Conservation (phyloP, 306 rosid species). For the Acacia melanoxylon region DNA sequence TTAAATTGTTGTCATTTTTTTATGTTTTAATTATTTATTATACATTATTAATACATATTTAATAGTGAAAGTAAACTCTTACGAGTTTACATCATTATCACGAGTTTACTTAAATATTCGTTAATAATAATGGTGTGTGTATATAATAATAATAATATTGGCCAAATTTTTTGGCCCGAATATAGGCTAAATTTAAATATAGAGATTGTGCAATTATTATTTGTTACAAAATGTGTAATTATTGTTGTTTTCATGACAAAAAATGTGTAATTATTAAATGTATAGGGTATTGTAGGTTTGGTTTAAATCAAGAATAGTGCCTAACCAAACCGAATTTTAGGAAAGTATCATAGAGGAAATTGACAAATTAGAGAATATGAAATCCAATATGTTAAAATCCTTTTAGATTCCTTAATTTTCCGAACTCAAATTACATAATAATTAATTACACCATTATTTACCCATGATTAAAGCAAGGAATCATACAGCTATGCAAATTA, state of each 20-base stretch:
- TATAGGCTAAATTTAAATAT: background rate
- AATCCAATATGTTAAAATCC: background rate
- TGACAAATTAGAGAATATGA: background rate
- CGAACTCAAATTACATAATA: background rate
- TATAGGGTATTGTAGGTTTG: background rate
- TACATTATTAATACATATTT: too few relatives aligned
- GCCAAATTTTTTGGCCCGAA: background rate
- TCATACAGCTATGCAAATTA: background rate
- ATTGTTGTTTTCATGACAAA: background rate
- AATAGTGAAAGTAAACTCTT: too few relatives aligned
- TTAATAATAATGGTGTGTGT: too few relatives aligned
- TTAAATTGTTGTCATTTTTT: too few relatives aligned
- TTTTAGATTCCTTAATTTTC: constrained; percentile 11
- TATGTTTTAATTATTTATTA: too few relatives aligned
- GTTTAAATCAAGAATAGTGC: background rate
- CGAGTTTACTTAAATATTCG: too few relatives aligned
- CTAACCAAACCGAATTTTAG: background rate
- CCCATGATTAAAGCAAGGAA: background rate
- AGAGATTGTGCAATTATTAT: background rate
- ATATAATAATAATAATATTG: too few relatives aligned
- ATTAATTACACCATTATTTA: background rate
- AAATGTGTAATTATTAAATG: background rate
- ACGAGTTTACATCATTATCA: too few relatives aligned
- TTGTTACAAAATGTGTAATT: background rate
- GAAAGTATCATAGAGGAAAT: background rate